A percentile compares a stretch with the other conserved stretches of the same genome.
phyloP scores from a whole-genome alignment of 495 filamentous ascomycete species.

The Penicillium manginii region DNA sequence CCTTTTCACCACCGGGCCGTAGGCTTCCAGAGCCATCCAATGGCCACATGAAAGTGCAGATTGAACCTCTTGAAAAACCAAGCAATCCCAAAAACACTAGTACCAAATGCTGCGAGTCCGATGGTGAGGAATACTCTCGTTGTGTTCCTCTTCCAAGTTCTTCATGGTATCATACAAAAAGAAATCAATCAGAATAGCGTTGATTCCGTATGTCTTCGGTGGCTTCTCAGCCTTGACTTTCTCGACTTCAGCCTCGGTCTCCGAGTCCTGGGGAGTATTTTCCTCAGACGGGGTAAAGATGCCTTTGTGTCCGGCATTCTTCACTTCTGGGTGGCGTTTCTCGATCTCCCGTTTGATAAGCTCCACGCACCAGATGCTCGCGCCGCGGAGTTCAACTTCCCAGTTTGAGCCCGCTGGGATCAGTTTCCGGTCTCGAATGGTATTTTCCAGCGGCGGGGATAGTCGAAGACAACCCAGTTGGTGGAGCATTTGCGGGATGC shows the following conservation, averaged over 20 bases:
- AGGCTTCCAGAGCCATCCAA: not conserved
- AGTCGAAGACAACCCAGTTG: conserved; percentile 81
- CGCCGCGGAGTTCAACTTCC: conserved; percentile 88
- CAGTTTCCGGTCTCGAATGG: conserved; percentile 62
- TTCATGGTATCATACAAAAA: conserved; percentile 96
- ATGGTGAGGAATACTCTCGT: conserved; percentile 81
- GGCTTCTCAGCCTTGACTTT: conserved; percentile 24
- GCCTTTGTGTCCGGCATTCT: conserved; percentile 22
- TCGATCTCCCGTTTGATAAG: conserved; percentile 84
- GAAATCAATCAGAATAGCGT: conserved; percentile 94
- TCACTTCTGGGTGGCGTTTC: conserved; percentile 66
- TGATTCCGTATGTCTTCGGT: conserved; percentile 52
- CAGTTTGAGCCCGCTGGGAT: conserved; percentile 75
- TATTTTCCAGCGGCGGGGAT: conserved; percentile 73
- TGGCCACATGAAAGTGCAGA: not conserved
- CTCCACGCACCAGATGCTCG: conserved; percentile 93
- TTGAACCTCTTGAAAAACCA: not conserved
- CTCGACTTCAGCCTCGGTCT: conserved; percentile 11
- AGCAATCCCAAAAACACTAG: conserved; percentile 37
- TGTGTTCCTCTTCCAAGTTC: conserved; percentile 62
- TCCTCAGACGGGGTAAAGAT: not conserved
- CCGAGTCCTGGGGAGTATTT: conserved; percentile 4
- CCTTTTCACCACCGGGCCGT: not conserved
- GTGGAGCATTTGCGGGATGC: conserved; percentile 91
- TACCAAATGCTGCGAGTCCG: conserved; percentile 97